Evolutionary conservation across 768 basidiomycete species (phyloP), one percentile per base, ranked within the genome.

Genomic region (Crucibulum laeve): DNA sequence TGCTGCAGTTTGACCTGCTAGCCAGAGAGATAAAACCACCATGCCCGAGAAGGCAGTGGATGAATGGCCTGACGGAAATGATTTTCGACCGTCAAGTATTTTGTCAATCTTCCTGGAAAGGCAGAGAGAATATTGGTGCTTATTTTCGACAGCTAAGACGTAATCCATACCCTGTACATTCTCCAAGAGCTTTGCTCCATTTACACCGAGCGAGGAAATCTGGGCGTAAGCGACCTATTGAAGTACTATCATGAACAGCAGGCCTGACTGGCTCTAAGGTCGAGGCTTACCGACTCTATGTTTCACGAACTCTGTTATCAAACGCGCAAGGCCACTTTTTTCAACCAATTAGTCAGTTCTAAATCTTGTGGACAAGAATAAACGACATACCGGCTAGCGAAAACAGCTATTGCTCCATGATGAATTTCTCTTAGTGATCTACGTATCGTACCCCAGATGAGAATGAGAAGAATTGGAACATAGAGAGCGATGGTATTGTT

Each of bases 61-160:
- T 1, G 82, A 81, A 56, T 86, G 83, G 4, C 83, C 83, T 8
- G 81, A 83, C 5, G 82, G 83, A 53, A 86, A 86, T 0, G 82
- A 84, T 43, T 71, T 68, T 25, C 80, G 64, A 11, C 80, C 81
- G 43, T 76, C 72, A 11, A 67, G 36, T 21, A 84, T 53, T 8
- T 56, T 44, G 4, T 65, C 50, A 15, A 55, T 41, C 25, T 76
- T 58, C 14, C 71, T 72, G 46, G 17, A 37, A n/a, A 19, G 15
- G 10, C 26, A 4, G 18, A 42, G 14, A 37, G 46, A 42, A 52
- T 41, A 38, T 33, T 40, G 25, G n/a, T 30, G 4, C 33, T 22
- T 14, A 48, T 10, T 30, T n/a, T 7, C 30, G 21, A 22, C 33
- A 36, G 15, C 32, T 3, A 15, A 11, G 25, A 42, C 49, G 36